These are phyloP conservation scores for Sporothrix dimorphospora DNA, from an alignment of 2,329 filamentous ascomycete genomes.

Conservation along the genomic window DNA sequence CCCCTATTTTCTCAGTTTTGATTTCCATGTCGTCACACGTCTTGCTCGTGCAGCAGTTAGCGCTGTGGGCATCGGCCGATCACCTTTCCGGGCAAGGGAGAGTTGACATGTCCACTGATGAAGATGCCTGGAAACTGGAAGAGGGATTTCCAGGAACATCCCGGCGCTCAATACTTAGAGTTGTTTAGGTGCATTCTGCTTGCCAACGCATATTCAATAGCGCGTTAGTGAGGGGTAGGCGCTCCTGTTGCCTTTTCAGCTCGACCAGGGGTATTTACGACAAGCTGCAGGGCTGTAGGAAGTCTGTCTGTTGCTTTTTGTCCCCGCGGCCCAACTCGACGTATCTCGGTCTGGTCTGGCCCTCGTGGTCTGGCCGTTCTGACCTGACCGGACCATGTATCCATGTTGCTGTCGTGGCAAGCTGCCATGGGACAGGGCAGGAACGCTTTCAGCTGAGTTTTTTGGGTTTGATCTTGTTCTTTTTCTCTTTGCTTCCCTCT, in stretches of 20 bases:
- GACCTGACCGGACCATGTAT: not conserved
- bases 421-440: conserved; percentile 8
- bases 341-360: not conserved
- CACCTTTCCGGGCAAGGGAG: conserved; percentile 2
- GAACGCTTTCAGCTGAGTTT: not conserved
- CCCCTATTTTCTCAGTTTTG: not conserved
- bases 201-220: conserved; percentile 9
- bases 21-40: not conserved
- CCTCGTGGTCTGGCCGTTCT: not conserved
- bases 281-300: not conserved
- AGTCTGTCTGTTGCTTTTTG: too few species aligned
- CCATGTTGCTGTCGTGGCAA: conserved; percentile 16
- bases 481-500: not conserved
- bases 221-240: not conserved
- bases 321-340: not conserved
- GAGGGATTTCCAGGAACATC: too few species aligned
- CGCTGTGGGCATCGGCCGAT: conserved; percentile 12
- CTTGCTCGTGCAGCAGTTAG: not conserved
- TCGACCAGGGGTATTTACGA: not conserved
- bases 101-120: not conserved
- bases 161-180: too few species aligned
- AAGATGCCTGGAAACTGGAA: not conserved
- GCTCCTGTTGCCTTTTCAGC: not conserved
- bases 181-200: too few species aligned
- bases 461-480: not conserved